These are phyloP conservation scores for Cladobotryum mycophilum DNA, from an alignment of 2,329 filamentous ascomycete species.

Conservation along the genomic window DNA sequence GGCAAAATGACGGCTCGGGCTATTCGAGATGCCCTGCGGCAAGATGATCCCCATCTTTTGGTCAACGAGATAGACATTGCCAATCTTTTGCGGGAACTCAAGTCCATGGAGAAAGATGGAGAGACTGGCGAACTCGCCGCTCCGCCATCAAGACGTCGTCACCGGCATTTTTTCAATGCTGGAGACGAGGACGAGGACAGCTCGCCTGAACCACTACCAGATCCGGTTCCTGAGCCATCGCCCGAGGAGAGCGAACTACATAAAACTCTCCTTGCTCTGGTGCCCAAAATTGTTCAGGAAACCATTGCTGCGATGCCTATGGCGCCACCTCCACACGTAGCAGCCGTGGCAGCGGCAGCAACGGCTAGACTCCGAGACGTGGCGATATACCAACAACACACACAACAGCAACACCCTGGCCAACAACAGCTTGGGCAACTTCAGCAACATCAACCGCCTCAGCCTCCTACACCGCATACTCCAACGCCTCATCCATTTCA, in stretches of 20 bases:
- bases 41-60: not conserved
- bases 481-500: not conserved
- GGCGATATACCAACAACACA: not conserved
- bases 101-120: not conserved
- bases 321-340: not conserved
- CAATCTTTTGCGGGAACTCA: not conserved
- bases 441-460: not conserved
- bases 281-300: conserved; percentile 1
- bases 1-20: not conserved
- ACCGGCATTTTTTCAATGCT: not conserved
- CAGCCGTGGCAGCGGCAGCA: not conserved
- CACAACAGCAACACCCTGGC: not conserved
- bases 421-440: not conserved
- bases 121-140: not conserved
- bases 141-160: not conserved
- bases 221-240: not conserved
- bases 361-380: not conserved
- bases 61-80: not conserved
- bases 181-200: not conserved
- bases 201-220: not conserved
- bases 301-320: not conserved
- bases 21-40: not conserved
- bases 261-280: not conserved
- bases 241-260: not conserved
- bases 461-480: not conserved